A percentile compares a stretch with the other conserved stretches of the same genome.
phyloP scores from a whole-genome alignment of 306 rosid genomes.

The Cicer bijugum region DNA sequence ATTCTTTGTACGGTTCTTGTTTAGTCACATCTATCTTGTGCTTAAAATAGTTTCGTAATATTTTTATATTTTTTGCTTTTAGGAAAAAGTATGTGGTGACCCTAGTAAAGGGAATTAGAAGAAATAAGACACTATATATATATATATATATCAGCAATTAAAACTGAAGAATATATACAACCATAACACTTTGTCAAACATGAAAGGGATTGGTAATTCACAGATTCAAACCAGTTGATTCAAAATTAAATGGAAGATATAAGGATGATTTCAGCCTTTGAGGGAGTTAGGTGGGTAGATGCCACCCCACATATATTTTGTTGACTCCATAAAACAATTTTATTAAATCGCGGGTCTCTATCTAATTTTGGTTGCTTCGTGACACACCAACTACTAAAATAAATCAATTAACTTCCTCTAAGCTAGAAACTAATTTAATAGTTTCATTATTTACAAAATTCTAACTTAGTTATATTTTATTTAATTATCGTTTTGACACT shows the following conservation, averaged over 20 bases:
- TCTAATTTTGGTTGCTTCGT: conserved; percentile 7
- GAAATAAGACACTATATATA: background rate
- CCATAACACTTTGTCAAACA: conserved; percentile 32
- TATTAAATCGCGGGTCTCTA: conserved; percentile 39
- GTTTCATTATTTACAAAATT: background rate
- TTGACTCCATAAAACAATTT: background rate
- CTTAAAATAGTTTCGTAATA: too few species aligned
- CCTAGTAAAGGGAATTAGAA: background rate
- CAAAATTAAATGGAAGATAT: background rate
- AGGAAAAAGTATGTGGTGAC: background rate
- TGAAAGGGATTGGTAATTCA: conserved; percentile 40
- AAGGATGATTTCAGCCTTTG: conserved; percentile 1
- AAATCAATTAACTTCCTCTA: background rate
- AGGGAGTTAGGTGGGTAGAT: conserved; percentile 49
- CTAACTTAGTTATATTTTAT: background rate
- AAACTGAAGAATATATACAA: background rate
- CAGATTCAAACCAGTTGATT: conserved; percentile 24
- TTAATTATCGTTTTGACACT: too few species aligned
- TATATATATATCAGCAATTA: background rate
- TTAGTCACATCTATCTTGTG: too few species aligned
- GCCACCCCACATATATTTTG: conserved; percentile 21
- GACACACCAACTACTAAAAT: conserved; percentile 24
- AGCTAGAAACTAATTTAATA: background rate
- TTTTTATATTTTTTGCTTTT: too few species aligned
- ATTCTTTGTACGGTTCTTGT: too few species aligned